phyloP scores from a whole-genome alignment of 2,329 filamentous ascomycete species.

The Fusarium oligoseptatum region DNA sequence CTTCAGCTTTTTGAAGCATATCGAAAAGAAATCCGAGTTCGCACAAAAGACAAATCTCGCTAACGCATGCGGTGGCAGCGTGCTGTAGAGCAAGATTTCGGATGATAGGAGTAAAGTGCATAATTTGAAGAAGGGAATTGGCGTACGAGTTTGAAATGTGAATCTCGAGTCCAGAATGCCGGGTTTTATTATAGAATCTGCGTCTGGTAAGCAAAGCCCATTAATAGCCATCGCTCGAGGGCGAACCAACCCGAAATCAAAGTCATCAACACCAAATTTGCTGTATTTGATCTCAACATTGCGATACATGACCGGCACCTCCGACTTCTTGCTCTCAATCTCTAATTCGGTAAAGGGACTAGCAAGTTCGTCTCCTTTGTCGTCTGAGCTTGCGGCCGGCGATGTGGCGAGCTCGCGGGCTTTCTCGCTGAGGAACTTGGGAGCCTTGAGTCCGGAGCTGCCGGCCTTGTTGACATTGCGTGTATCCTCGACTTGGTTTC shows the following conservation, averaged over 20 bases:
- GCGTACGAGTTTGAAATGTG: constrained; percentile 98
- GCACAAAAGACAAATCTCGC: constrained; percentile 88
- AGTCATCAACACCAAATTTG: constrained; percentile 99
- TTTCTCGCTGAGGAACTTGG: constrained; percentile 96
- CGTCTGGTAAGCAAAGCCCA: constrained; percentile 27
- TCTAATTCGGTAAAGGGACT: constrained; percentile 77
- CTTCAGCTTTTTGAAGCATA: constrained; percentile 96
- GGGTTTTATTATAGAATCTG: constrained; percentile 94
- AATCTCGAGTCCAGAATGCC: constrained; percentile 91
- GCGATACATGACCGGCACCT: constrained; percentile 89
- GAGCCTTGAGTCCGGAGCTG: constrained; percentile 75
- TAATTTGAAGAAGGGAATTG: constrained; percentile 90
- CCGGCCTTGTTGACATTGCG: constrained; percentile 72
- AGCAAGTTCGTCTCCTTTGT: constrained; percentile 67
- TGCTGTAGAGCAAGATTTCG: constrained; percentile 92
- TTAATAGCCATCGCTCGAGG: constrained; percentile 1
- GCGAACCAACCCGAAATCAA: constrained; percentile 86
- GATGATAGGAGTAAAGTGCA: constrained; percentile 89
- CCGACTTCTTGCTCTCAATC: constrained; percentile 80
- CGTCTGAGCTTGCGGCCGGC: constrained; percentile 56
- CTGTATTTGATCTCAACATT: constrained; percentile 99
- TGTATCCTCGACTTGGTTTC: constrained; percentile 88
- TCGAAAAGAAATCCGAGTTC: constrained; percentile 97
- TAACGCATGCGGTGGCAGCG: constrained; percentile 85
- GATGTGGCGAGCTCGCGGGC: constrained; percentile 75